A percentile compares a stretch with the other conserved stretches of the same genome.
Evolutionary conservation across 2,329 filamentous ascomycete species (phyloP).

Genomic region (Curvularia sp.): DNA sequence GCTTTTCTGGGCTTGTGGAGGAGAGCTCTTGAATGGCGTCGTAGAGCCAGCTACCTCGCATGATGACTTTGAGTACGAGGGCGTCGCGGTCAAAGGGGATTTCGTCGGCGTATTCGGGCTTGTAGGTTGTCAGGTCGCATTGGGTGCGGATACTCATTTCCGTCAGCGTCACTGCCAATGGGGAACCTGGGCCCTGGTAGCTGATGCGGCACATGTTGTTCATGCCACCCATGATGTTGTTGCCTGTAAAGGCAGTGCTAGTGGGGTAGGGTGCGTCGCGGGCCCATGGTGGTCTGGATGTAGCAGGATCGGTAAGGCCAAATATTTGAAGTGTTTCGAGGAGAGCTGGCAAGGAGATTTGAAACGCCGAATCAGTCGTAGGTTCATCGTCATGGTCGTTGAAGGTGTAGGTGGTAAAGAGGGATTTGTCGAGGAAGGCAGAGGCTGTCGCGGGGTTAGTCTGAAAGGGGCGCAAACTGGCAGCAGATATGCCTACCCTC

Average conservation of each 20-base stretch:
- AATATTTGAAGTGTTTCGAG: conserved; percentile 97
- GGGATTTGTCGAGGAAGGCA: conserved; percentile 83
- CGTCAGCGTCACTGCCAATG: conserved; percentile 83
- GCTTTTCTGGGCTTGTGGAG: conserved; percentile 72
- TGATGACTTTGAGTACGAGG: conserved; percentile 91
- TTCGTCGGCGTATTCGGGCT: conserved; percentile 68
- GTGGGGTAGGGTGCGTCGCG: conserved; percentile 56
- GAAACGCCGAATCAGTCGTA: conserved; percentile 70
- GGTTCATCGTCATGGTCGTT: conserved; percentile 51
- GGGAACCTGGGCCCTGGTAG: conserved; percentile 76
- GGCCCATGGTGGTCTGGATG: conserved; percentile 47
- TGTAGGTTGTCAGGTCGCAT: conserved; percentile 88
- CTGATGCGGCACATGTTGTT: conserved; percentile 84
- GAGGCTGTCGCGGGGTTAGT: conserved; percentile 58
- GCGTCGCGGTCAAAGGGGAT: conserved; percentile 87
- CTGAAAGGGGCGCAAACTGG: background rate
- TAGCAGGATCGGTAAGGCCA: conserved; percentile 64
- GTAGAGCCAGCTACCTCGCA: conserved; percentile 76
- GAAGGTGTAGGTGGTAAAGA: conserved; percentile 87
- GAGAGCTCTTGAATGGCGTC: conserved; percentile 74
- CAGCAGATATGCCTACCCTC: conserved; percentile 66
- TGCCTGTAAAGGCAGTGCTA: conserved; percentile 76
- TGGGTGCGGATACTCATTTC: conserved; percentile 77
- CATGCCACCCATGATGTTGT: conserved; percentile 76
- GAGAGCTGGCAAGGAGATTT: conserved; percentile 84